Base-by-base conservation (phyloP, 179 eudicot genomes). In the Patellifolia procumbens region DNA sequence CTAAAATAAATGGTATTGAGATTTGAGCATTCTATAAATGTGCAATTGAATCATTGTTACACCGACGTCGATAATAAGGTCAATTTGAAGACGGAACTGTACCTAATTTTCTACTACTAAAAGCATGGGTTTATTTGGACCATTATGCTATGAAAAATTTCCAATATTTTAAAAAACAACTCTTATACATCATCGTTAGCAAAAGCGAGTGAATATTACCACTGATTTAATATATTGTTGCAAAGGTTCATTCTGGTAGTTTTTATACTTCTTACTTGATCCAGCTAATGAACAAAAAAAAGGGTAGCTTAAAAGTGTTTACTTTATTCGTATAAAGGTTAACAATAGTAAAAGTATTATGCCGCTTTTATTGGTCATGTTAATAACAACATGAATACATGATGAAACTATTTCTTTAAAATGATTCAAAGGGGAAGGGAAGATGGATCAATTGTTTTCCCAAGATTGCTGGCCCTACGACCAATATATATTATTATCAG, bases 241-340 rank as follows among this genome's bases (percentile, higher is more conserved):
- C 7, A 8, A 58, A 58, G 62, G 62, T 26, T 24, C 32, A 62
- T 34, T 62, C 31, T 62, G 43, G 42, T 46, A 31, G 26, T 3
- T 48, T 19, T 75, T 24, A 15, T 39, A 66, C 35, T 53, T 52
- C 15, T 52, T 78, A 32, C 62, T 77, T 66, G 28, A 79, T 53
- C 8, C 66, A 66, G 77, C 81, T 66, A 79, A 66, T 43, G 24
- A 59, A 22, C 42, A 74, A 55, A 35, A 16, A 59, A 19, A 8
- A 15, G 42, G n/a, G 34, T 32, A 1, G 9, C 49, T 48, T 32
- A 59, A 5, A 31, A 1, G 63, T 28, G n/a, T 9, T 61, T 43
- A 3, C 11, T 64, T 39, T 43, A 4, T 11, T 42, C 5, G 51
- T 22, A 24, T 29, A 43, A 15, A 10, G 20, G 7, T 61, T 61